phyloP scores from a whole-genome alignment of 495 filamentous ascomycete species.

The Penicillium malachiteum region DNA sequence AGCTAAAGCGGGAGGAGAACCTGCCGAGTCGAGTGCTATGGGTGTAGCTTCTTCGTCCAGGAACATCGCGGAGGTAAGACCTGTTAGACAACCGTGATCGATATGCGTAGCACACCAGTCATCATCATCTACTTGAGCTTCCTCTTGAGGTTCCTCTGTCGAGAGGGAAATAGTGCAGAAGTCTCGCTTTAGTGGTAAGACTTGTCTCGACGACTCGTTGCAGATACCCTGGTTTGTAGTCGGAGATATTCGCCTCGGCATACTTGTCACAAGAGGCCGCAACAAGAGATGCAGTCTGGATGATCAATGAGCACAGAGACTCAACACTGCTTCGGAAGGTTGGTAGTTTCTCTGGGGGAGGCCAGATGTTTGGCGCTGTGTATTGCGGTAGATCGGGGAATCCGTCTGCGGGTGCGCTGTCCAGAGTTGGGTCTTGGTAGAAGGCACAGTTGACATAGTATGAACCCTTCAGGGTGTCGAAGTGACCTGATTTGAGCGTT shows the following conservation, averaged over 20 bases:
- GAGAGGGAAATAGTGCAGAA: constrained; percentile 88
- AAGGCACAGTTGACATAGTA: constrained; percentile 98
- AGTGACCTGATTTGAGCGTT: constrained; percentile 83
- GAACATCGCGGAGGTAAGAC: constrained; percentile 94
- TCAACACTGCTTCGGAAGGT: constrained; percentile 72
- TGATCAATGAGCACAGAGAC: constrained; percentile 77
- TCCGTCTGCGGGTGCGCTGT: constrained; percentile 58
- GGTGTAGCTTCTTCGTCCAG: constrained; percentile 70
- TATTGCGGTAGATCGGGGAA: constrained; percentile 63
- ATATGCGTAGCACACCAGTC: constrained; percentile 97
- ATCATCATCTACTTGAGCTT: constrained; percentile 56
- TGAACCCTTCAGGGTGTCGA: constrained; percentile 91
- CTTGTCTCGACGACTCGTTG: constrained; percentile 83
- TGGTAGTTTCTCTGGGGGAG: constrained; percentile 59
- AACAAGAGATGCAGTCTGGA: constrained; percentile 84
- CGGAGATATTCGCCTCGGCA: constrained; percentile 71
- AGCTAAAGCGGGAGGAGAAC: constrained; percentile 46
- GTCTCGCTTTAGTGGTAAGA: constrained; percentile 83
- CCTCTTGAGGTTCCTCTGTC: constrained; percentile 3
- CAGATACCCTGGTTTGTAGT: constrained; percentile 74
- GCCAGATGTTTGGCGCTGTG: constrained; percentile 83
- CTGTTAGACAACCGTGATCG: constrained; percentile 91
- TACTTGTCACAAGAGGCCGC: constrained; percentile 85
- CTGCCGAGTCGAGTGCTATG: constrained; percentile 25
- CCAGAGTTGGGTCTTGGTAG: constrained; percentile 66